These are phyloP conservation scores for Epichloe amarillans DNA, from an alignment of 2,329 filamentous ascomycete genomes.

Conservation along the genomic window DNA sequence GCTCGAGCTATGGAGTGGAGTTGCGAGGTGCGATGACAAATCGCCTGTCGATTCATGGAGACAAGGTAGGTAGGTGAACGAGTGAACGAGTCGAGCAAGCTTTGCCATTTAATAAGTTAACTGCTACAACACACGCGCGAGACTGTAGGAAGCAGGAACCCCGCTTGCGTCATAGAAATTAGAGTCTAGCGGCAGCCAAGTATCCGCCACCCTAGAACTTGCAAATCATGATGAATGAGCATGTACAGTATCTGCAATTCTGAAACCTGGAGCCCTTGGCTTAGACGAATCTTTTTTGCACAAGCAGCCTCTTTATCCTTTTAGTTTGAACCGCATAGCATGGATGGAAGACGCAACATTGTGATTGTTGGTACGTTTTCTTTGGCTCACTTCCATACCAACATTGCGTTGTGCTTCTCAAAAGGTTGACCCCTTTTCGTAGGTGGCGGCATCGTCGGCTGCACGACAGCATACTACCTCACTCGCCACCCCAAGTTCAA, in stretches of 20 bases:
- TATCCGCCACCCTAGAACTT: not conserved
- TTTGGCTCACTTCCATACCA: not conserved
- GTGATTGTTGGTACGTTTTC: constrained; percentile 34
- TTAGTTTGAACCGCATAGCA: constrained; percentile 6
- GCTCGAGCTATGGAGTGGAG: constrained; percentile 4
- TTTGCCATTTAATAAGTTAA: too few relatives aligned
- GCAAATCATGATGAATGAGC: too few relatives aligned
- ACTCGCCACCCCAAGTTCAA: constrained; percentile 76
- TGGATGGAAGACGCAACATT: constrained; percentile 30
- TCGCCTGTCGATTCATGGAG: constrained; percentile 3
- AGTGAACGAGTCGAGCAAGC: not conserved
- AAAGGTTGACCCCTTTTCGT: not conserved
- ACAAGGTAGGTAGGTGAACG: not conserved
- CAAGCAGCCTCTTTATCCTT: too few relatives aligned
- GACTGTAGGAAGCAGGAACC: not conserved
- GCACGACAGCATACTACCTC: constrained; percentile 81
- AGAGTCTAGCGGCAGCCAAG: not conserved
- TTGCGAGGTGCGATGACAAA: constrained; percentile 5
- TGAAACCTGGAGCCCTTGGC: too few relatives aligned
- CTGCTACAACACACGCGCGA: too few relatives aligned
- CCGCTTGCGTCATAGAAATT: constrained; percentile 6
- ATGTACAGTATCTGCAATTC: too few relatives aligned
- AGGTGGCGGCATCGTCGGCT: constrained; percentile 90
- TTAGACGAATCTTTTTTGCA: too few relatives aligned
- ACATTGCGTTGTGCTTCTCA: not conserved